Evolutionary conservation across 352 stramenopile genomes (phyloP).

Genomic region (Globisporangium paddicum): DNA sequence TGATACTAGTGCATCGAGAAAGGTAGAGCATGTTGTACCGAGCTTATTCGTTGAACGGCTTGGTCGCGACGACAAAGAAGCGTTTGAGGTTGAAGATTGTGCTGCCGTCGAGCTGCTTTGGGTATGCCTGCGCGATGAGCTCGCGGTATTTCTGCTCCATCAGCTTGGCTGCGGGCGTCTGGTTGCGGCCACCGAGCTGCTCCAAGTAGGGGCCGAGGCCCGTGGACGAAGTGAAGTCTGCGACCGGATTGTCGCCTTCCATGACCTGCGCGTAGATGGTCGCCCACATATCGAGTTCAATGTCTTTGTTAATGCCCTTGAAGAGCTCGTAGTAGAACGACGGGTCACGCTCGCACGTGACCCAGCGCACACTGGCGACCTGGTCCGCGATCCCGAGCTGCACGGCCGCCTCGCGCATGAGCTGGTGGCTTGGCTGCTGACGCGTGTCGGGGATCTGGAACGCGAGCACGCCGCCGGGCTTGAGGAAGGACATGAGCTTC

Average conservation of each 20-base stretch:
- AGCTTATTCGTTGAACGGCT: constrained; percentile 7
- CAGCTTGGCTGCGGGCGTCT: constrained; percentile 14
- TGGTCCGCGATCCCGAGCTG: constrained; percentile 33
- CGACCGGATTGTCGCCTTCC: constrained; percentile 56
- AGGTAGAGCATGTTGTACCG: no score
- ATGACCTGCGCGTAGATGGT: constrained; percentile 61
- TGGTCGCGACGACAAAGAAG: constrained; percentile 61
- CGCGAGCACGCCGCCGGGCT: constrained; percentile 58
- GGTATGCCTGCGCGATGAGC: constrained; percentile 48
- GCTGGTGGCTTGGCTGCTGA: constrained; percentile 46
- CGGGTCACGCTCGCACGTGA: constrained; percentile 61
- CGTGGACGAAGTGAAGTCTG: constrained; percentile 63
- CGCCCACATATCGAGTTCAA: constrained; percentile 57
- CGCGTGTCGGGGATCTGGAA: constrained; percentile 77
- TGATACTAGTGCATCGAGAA: no score
- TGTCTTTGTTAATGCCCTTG: constrained; percentile 13
- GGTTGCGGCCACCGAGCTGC: constrained; percentile 26
- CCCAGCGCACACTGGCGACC: constrained; percentile 51
- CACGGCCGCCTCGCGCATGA: constrained; percentile 46
- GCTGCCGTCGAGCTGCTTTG: constrained; percentile 44
- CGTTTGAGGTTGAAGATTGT: constrained; percentile 68
- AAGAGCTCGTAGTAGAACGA: constrained; percentile 73
- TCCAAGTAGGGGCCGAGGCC: constrained; percentile 58
- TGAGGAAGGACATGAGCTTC: constrained; percentile 48
- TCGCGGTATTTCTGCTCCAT: constrained; percentile 59